These are phyloP conservation scores for Cladosporium sphaerospermum DNA, from an alignment of 2,329 filamentous ascomycete species.

Conservation along the genomic window DNA sequence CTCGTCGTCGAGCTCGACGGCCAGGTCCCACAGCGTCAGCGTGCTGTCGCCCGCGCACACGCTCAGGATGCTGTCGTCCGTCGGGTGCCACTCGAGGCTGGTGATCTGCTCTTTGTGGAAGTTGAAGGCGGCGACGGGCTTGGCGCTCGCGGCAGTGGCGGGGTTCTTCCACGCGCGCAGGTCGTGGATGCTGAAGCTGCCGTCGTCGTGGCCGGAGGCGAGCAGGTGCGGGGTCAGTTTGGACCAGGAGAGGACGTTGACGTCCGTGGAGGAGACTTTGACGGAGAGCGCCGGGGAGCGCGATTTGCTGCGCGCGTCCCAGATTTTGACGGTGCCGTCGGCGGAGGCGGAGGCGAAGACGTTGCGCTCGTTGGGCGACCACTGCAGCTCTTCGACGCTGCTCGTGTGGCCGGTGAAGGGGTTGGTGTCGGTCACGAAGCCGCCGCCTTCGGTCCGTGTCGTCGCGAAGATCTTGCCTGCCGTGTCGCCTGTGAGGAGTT, in stretches of 20 bases:
- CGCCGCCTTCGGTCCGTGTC: slow-evolving; percentile 77
- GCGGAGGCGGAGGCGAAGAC: slow-evolving; percentile 92
- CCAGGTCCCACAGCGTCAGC: slow-evolving; percentile 91
- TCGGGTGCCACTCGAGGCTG: slow-evolving; percentile 93
- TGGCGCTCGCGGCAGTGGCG: slow-evolving; percentile 48
- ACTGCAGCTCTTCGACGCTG: slow-evolving; percentile 92
- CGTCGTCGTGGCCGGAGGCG: slow-evolving; percentile 87
- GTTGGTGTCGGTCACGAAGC: slow-evolving; percentile 79
- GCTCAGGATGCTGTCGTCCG: slow-evolving; percentile 90
- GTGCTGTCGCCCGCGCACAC: slow-evolving; percentile 92
- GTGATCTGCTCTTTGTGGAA: slow-evolving; percentile 98
- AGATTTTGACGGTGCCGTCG: slow-evolving; percentile 91
- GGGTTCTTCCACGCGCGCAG: slow-evolving; percentile 79
- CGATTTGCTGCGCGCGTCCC: slow-evolving; percentile 89
- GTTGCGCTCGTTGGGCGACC: slow-evolving; percentile 86
- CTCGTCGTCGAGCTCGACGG: slow-evolving; percentile 93
- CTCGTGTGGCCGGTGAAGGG: slow-evolving; percentile 77
- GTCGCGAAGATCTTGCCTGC: slow-evolving; percentile 85
- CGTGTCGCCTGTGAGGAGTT: slow-evolving; percentile 87
- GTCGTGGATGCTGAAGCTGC: slow-evolving; percentile 94
- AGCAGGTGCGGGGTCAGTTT: slow-evolving; percentile 80
- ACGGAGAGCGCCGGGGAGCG: slow-evolving; percentile 83
- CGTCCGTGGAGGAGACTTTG: slow-evolving; percentile 74
- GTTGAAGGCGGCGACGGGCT: slow-evolving; percentile 83
- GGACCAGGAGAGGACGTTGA: slow-evolving; percentile 97